These are phyloP conservation scores for Bruguiera parviflora DNA, from an alignment of 345 rosid genomes.

Conservation along the genomic window DNA sequence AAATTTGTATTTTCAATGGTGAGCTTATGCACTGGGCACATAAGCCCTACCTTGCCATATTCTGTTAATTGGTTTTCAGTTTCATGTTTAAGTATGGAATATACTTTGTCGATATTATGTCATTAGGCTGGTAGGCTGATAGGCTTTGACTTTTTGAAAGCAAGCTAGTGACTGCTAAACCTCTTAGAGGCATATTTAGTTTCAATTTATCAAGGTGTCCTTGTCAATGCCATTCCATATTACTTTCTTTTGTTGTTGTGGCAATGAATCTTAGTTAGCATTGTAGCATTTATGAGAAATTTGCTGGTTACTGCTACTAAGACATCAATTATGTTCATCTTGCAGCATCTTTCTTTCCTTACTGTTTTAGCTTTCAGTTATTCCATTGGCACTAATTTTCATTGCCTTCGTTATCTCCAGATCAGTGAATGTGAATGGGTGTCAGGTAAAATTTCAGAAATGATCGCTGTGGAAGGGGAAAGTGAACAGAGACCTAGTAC, in stretches of 20 bases:
- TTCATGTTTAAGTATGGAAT: no score
- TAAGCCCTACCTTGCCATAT: no score
- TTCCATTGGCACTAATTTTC: not conserved
- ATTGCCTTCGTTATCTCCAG: constrained; percentile 32
- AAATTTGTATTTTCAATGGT: not conserved
- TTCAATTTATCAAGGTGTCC: no score
- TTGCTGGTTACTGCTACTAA: not conserved
- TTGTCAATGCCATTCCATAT: no score
- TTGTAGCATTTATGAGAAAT: no score
- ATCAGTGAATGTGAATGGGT: constrained; percentile 71
- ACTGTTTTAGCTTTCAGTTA: not conserved
- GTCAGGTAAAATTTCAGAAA: constrained; percentile 59
- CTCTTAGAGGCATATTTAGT: no score
- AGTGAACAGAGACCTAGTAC: constrained; percentile 48
- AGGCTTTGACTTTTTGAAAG: not conserved
- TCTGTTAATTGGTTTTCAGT: no score
- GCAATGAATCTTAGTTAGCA: no score
- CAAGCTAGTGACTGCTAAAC: no score
- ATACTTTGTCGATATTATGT: not conserved
- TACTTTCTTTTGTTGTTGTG: no score
- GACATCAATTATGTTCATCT: not conserved
- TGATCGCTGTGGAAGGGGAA: constrained; percentile 69
- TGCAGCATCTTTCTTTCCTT: not conserved
- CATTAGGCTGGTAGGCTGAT: not conserved
- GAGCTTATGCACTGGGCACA: not conserved